Base-by-base conservation (phyloP, 2,329 filamentous ascomycete species). In the Zasmidium cellare region DNA sequence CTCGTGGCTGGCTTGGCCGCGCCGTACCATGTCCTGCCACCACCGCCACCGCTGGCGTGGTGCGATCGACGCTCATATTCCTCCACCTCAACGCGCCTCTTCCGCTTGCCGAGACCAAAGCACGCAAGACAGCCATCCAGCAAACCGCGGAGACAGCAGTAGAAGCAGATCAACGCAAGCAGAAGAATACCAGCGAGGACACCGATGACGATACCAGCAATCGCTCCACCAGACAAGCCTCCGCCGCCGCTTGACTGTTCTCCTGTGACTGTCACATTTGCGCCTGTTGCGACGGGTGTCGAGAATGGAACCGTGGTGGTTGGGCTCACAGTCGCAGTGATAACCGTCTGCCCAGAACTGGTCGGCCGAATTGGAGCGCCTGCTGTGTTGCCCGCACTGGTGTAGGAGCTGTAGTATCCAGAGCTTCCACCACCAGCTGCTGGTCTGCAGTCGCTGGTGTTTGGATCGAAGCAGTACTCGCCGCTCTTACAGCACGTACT, bases 171-270 rank as follows among this genome's bases (percentile, higher is more conserved):
- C 7, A 90, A 80, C 3, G 87, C 77, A 20, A 92, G 82, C 2
- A 92, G 78, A 44, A 82, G 74, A 35, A 91, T 79, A 61, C 87
- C 89, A 14, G 82, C 82, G 50, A 92, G 79, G 11, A 85, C 83
- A 61, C 89, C 89, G 56, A 92, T 87, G 64, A 92, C 89, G 67
- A 92, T 92, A 59, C 89, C 89, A 16, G 90, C 89, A 67, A 92
- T 92, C 59, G 88, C 89, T 53, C 89, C 89, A 46, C 80, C 83
- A 67, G 86, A 89, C 54, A 92, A 80, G 19, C 74, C 72, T 55
- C 72, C 67, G 11, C 64, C 66, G 25, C 66, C 65, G 47, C 41
- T 55, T 11, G 59, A 48, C 23, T 69, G 60, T 14, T 71, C 67
- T 22, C 72, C 70, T 2, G 72, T 74, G 31, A 77, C 72, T 16